Evolutionary conservation across 2,329 filamentous ascomycete species (phyloP).

Genomic region (Talaromyces sp.): DNA sequence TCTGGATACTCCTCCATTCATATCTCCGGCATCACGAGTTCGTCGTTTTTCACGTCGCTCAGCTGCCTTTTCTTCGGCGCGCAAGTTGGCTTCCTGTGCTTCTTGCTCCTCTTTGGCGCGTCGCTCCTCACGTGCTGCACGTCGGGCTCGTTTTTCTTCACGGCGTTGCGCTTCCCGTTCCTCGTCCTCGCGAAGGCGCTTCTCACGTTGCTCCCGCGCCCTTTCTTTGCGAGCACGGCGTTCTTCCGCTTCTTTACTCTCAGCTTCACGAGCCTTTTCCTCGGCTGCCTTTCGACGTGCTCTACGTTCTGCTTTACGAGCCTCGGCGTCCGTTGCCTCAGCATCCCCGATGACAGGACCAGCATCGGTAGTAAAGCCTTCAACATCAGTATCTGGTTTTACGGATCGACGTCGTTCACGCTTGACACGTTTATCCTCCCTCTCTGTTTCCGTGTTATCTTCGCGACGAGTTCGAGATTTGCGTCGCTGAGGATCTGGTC

Average conservation of each 20-base stretch:
- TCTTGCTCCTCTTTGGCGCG: constrained; percentile 26
- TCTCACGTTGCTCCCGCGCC: constrained; percentile 44
- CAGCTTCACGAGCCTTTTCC: constrained; percentile 28
- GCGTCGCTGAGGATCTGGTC: constrained; percentile 30
- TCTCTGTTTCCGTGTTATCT: constrained; percentile 34
- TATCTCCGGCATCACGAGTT: constrained; percentile 28
- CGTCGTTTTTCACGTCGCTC: constrained; percentile 38
- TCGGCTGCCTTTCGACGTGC: constrained; percentile 41
- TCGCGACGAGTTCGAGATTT: constrained; percentile 35
- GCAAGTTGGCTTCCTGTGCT: constrained; percentile 25
- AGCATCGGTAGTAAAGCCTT: constrained; percentile 44
- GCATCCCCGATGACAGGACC: constrained; percentile 29
- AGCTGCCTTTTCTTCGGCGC: constrained; percentile 32
- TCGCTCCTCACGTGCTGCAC: constrained; percentile 30
- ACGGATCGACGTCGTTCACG: constrained; percentile 35
- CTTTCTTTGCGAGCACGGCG: constrained; percentile 47
- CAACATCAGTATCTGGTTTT: constrained; percentile 47
- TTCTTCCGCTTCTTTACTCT: constrained; percentile 32
- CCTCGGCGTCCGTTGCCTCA: constrained; percentile 52
- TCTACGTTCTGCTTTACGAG: constrained; percentile 59
- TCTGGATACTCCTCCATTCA: constrained; percentile 19
- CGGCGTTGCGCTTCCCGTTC: constrained; percentile 29
- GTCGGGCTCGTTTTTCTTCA: constrained; percentile 29
- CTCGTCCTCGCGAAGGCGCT: constrained; percentile 31
- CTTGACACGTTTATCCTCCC: constrained; percentile 28